Evolutionary conservation across 1,139 yeast species (phyloP).

Genomic region (Suhomyces yuchorum): DNA sequence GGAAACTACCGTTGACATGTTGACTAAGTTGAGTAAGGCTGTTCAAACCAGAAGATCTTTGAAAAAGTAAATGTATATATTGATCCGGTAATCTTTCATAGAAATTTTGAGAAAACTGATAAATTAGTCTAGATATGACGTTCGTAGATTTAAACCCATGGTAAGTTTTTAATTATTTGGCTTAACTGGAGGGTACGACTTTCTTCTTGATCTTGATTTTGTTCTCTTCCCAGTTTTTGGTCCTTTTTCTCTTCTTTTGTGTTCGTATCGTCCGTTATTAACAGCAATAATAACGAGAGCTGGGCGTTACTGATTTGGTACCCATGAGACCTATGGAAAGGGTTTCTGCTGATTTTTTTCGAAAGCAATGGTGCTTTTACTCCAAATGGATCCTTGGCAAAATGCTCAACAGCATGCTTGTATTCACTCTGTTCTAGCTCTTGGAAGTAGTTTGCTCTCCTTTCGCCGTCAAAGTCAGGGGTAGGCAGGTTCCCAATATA

Average conservation of each 20-base stretch:
- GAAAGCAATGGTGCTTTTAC: constrained; percentile 38
- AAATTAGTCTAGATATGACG: not conserved
- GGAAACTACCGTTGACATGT: constrained; percentile 84
- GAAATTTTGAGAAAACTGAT: not conserved
- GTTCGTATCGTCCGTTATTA: constrained; percentile 19
- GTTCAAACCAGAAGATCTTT: constrained; percentile 73
- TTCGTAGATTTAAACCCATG: constrained; percentile 2
- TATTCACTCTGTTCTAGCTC: constrained; percentile 52
- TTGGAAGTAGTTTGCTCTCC: constrained; percentile 36
- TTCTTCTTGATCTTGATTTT: not conserved
- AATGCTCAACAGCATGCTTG: constrained; percentile 56
- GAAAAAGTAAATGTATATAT: constrained; percentile 7
- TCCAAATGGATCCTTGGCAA: constrained; percentile 66
- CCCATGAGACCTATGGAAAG: constrained; percentile 51
- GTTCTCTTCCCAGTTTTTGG: too few species aligned
- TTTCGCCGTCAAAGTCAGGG: constrained; percentile 35
- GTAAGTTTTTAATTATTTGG: constrained; percentile 1
- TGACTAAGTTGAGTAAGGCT: constrained; percentile 76
- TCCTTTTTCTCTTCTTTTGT: too few species aligned
- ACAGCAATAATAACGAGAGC: constrained; percentile 24
- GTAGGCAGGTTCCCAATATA: constrained; percentile 69
- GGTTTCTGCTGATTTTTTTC: constrained; percentile 59
- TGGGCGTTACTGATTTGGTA: constrained; percentile 37
- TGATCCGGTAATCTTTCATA: not conserved
- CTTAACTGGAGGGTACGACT: not conserved